Evolutionary conservation across 139 green algal species (phyloP).

Genomic region (Tetraselmis striata): DNA sequence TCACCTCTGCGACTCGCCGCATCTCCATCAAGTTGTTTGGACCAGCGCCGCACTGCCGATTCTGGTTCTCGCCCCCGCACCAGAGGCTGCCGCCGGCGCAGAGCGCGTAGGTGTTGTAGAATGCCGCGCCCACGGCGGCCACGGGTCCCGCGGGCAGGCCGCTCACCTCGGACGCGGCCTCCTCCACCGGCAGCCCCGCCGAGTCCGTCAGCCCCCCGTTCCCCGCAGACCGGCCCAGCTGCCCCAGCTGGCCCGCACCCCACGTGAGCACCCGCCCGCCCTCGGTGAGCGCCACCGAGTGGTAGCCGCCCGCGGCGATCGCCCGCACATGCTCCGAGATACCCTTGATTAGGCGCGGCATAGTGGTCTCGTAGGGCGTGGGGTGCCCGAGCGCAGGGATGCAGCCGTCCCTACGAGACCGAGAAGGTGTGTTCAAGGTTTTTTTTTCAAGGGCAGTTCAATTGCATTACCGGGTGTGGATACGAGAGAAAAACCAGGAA

Average conservation of each 20-base stretch:
- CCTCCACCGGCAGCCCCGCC: neutral
- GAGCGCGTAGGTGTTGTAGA: slow-evolving; percentile 8
- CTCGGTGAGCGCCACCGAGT: neutral
- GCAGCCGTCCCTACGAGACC: neutral
- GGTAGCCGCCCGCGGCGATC: neutral
- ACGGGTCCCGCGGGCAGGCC: neutral
- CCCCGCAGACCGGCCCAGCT: neutral
- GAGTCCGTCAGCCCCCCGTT: neutral
- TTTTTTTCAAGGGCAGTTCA: too few relatives aligned
- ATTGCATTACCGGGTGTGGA: too few relatives aligned
- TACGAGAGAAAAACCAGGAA: too few relatives aligned
- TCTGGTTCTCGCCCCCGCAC: slow-evolving; percentile 2
- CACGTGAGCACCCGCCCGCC: neutral
- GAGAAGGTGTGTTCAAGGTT: too few relatives aligned
- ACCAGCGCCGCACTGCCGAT: neutral
- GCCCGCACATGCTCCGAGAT: neutral
- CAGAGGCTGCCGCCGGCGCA: neutral
- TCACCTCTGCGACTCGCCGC: neutral
- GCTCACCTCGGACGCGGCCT: neutral
- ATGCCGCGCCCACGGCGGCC: neutral
- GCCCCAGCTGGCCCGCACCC: neutral
- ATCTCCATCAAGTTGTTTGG: neutral
- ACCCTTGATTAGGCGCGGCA: neutral
- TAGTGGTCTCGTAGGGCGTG: neutral
- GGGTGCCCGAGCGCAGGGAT: neutral